These are phyloP conservation scores for Glycyrrhiza uralensis DNA, from an alignment of 306 rosid genomes.

Conservation along the genomic window DNA sequence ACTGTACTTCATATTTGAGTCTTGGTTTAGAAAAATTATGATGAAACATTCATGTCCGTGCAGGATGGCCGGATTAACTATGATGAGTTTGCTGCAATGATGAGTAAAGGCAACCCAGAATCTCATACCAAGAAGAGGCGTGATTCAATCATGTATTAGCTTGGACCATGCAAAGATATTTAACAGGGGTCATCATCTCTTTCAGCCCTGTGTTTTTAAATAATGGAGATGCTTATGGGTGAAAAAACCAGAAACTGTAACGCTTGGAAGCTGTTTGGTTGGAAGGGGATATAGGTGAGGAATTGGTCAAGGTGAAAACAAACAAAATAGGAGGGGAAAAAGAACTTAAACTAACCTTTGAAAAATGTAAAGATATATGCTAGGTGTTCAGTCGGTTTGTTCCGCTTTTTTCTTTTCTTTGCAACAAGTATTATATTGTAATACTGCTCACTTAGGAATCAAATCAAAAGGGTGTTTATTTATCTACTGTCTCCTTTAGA, in stretches of 20 bases:
- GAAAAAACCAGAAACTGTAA: background rate
- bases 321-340: background rate
- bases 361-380: conserved; percentile 4
- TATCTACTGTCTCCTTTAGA: background rate
- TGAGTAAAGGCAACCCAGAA: conserved; percentile 86
- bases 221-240: conserved; percentile 10
- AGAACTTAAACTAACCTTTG: conserved; percentile 21
- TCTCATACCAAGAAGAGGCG: conserved; percentile 71
- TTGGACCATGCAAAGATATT: background rate
- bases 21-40: background rate
- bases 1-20: background rate
- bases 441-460: conserved; percentile 28
- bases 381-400: conserved; percentile 22
- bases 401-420: background rate
- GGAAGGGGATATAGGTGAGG: conserved; percentile 17
- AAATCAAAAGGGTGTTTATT: conserved; percentile 15
- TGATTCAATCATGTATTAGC: conserved; percentile 26
- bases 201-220: background rate
- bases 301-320: conserved; percentile 26
- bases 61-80: conserved; percentile 96
- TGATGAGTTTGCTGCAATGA: conserved; percentile 93
- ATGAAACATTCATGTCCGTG: background rate
- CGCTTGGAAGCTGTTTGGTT: conserved; percentile 17
- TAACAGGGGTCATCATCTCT: background rate
- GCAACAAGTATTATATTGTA: conserved; percentile 20